phyloP scores from a whole-genome alignment of 2,329 filamentous ascomycete species.

The Exserohilum turcica region DNA sequence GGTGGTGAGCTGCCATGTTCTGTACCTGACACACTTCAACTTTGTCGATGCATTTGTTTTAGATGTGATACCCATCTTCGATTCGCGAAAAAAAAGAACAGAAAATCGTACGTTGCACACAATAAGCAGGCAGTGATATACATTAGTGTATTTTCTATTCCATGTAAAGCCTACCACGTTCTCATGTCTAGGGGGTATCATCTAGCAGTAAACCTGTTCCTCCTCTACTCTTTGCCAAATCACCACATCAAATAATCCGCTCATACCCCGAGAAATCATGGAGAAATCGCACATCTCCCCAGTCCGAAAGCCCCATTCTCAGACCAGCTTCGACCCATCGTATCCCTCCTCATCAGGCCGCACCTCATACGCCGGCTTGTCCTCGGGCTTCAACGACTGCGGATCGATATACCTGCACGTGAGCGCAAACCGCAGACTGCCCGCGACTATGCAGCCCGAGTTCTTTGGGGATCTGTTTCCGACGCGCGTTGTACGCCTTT shows the following conservation, averaged over 20 bases:
- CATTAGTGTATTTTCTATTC: no score
- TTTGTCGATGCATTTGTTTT: no score
- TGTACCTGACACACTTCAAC: no score
- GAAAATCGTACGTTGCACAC: no score
- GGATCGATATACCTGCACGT: conserved; percentile 61
- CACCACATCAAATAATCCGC: neutral
- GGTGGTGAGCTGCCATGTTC: no score
- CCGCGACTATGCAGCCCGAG: conserved; percentile 46
- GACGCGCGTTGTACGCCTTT: conserved; percentile 28
- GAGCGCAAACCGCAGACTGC: conserved; percentile 61
- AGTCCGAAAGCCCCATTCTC: neutral
- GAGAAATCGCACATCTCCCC: neutral
- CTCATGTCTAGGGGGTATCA: no score
- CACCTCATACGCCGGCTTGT: conserved; percentile 49
- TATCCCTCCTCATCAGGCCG: conserved; percentile 43
- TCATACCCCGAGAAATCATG: no score
- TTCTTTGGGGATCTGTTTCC: conserved; percentile 46
- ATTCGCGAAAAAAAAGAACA: no score
- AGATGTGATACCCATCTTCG: no score
- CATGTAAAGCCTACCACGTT: no score
- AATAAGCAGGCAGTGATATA: no score
- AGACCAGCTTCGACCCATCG: conserved; percentile 35
- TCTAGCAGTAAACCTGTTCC: neutral
- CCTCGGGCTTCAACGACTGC: conserved; percentile 48
- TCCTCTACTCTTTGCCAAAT: no score